Base-by-base conservation (phyloP, 352 stramenopile genomes). In the Phytophthora hibernalis region DNA sequence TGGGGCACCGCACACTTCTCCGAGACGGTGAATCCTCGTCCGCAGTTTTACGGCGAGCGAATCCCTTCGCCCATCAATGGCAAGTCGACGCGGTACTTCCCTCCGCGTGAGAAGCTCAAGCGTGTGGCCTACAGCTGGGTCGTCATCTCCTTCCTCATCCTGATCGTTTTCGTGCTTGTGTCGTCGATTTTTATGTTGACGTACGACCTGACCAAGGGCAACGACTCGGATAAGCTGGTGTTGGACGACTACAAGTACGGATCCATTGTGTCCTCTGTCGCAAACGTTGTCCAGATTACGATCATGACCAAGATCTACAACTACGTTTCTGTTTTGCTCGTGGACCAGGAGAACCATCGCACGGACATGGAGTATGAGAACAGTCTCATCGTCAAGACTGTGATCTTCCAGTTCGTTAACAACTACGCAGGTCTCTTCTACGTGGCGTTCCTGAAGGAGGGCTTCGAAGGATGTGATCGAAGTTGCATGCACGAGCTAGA, bases 391-490 rank as follows among this genome's bases (percentile, higher is more conserved):
- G 66, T 98, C 57, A 98, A 98, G 80, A 94, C 92, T 60, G 90
- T 98, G 56, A 87, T 98, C 47, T 98, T 98, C 73, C 93, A 98
- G 80, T 97, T 97, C 40, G 96, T 98, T 68, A 97, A 98, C 82
- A 96, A 96, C 64, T 98, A 98, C 77, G 80, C 96, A n/a, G 86
- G 85, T 52, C 71, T 98, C 42, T 98, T 98, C 70, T 98, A 98
- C 74, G 82, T 98, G 16, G 93, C 93, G 30, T 97, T 98, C 66
- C 80, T 98, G 51, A 97, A 98, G 65, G 71, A 89, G 45, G 85
- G 72, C 21, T 78, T 96, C 21, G 81, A 92, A 70, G 82, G 76
- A 1, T 90, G 87, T 51, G 68, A 82, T 33, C 57, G 84, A 37
- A 89, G 74, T 63, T 97, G 91, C 85, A 92, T 96, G 74, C 85